Evolutionary conservation across 371 early-diverging fungal genomes (phyloP).

Genomic region (Thermomucor indicae-seudaticae): DNA sequence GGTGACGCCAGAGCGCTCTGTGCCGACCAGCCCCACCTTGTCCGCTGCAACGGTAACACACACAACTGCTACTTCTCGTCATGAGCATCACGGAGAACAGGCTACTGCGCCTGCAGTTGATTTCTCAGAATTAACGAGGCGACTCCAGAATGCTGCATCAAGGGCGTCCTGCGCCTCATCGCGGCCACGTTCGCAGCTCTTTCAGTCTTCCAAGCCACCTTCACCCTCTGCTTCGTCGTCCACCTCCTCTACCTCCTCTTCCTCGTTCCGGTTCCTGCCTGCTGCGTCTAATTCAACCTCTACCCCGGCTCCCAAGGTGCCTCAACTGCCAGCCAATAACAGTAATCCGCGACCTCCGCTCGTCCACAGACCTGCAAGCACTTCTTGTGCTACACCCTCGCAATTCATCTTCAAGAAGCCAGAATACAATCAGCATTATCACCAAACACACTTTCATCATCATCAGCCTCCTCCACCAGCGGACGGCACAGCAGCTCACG

Average conservation of each 20-base stretch:
- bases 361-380: slow-evolving; percentile 14
- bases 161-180: background rate
- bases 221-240: slow-evolving; percentile 17
- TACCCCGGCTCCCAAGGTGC: background rate
- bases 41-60: slow-evolving; percentile 43
- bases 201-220: slow-evolving; percentile 26
- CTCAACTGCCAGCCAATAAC: background rate
- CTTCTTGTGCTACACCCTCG: slow-evolving; percentile 19
- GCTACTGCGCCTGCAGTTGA: slow-evolving; percentile 22
- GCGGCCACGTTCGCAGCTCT: slow-evolving; percentile 34
- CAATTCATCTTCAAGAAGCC: slow-evolving; percentile 42
- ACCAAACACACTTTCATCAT: slow-evolving; percentile 37
- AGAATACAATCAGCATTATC: slow-evolving; percentile 32
- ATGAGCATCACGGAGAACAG: slow-evolving; percentile 19
- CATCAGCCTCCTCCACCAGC: background rate
- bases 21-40: slow-evolving; percentile 39
- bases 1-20: slow-evolving; percentile 41
- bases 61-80: slow-evolving; percentile 31
- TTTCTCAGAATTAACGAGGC: slow-evolving; percentile 29
- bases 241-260: slow-evolving; percentile 10
- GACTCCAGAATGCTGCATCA: slow-evolving; percentile 17
- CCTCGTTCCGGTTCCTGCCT: slow-evolving; percentile 2
- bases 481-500: background rate
- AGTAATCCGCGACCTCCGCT: slow-evolving; percentile 11
- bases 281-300: slow-evolving; percentile 3